Evolutionary conservation across 208 protist genomes (phyloP).

Genomic region (Leishmania arabica): DNA sequence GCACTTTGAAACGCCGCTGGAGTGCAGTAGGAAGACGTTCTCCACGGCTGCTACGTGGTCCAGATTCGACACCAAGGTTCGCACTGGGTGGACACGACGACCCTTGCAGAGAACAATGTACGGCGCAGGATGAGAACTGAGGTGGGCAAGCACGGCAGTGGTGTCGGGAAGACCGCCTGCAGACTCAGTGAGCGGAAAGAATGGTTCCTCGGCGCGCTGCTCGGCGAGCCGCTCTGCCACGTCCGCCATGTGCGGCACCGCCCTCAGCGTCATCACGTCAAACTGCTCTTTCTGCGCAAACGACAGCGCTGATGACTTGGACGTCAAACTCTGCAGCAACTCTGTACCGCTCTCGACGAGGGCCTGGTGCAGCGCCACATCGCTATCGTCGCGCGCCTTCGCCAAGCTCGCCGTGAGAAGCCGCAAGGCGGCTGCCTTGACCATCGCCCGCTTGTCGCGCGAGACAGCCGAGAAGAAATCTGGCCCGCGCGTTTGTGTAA

Average conservation of each 20-base stretch:
- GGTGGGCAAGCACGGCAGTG: slow-evolving; percentile 17
- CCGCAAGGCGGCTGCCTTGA: slow-evolving; percentile 43
- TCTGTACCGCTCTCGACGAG: slow-evolving; percentile 73
- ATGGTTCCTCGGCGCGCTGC: slow-evolving; percentile 12
- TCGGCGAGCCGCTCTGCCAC: slow-evolving; percentile 52
- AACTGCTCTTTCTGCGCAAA: slow-evolving; percentile 47
- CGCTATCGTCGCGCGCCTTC: slow-evolving; percentile 14
- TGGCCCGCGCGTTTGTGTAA: slow-evolving; percentile 44
- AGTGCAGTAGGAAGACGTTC: slow-evolving; percentile 81
- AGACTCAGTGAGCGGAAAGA: slow-evolving; percentile 14
- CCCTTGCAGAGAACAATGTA: slow-evolving; percentile 37
- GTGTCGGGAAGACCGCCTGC: slow-evolving; percentile 25
- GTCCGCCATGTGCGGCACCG: slow-evolving; percentile 31
- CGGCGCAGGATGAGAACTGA: slow-evolving; percentile 10
- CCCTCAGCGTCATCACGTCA: slow-evolving; percentile 42
- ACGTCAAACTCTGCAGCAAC: slow-evolving; percentile 50
- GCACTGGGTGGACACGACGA: slow-evolving; percentile 55
- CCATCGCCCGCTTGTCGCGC: slow-evolving; percentile 32
- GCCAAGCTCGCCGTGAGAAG: slow-evolving; percentile 46
- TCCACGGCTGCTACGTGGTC: slow-evolving; percentile 59
- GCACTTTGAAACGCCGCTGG: slow-evolving; percentile 44
- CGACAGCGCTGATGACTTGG: slow-evolving; percentile 44
- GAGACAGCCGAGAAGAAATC: slow-evolving; percentile 84
- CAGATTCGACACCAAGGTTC: slow-evolving; percentile 57
- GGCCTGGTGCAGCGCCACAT: slow-evolving; percentile 38